These are phyloP conservation scores for Penicillium riverlandense DNA, from an alignment of 495 filamentous ascomycete genomes.

Conservation along the genomic window DNA sequence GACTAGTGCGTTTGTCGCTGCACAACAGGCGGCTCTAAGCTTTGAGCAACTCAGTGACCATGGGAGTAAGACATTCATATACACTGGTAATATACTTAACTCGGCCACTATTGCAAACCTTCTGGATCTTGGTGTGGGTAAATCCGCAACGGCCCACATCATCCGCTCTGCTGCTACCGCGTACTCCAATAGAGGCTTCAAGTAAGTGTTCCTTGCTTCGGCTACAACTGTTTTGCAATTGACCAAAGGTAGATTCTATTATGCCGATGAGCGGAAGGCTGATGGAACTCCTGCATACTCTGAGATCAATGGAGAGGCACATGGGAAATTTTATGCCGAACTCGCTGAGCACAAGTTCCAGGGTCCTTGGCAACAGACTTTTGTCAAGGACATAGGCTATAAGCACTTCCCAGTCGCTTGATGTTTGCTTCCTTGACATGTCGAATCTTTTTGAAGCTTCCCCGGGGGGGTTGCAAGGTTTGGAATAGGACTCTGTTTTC, in stretches of 20 bases:
- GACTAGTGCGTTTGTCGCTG: constrained; percentile 35
- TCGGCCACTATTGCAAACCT: constrained; percentile 17
- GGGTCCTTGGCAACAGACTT: constrained; percentile 38
- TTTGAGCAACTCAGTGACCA: constrained; percentile 29
- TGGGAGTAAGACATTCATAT: constrained; percentile 39
- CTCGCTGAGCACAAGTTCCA: constrained; percentile 29
- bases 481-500: too few relatives aligned
- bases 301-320: constrained; percentile 30
- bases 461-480: too few relatives aligned
- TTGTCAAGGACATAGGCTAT: constrained; percentile 38
- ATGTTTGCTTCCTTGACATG: too few relatives aligned
- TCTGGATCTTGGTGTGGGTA: constrained; percentile 34
- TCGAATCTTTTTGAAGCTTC: too few relatives aligned
- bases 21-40: constrained; percentile 31
- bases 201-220: constrained; percentile 18
- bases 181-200: constrained; percentile 38
- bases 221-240: too few relatives aligned
- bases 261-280: constrained; percentile 36
- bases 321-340: constrained; percentile 29
- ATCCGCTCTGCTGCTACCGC: constrained; percentile 30
- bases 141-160: constrained; percentile 37
- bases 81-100: constrained; percentile 42
- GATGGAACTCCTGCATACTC: constrained; percentile 23
- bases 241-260: constrained; percentile 35
- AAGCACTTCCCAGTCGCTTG: constrained; percentile 12